Conservation (phyloP, 306 rosid species). For the Ziziphus jujuba region DNA sequence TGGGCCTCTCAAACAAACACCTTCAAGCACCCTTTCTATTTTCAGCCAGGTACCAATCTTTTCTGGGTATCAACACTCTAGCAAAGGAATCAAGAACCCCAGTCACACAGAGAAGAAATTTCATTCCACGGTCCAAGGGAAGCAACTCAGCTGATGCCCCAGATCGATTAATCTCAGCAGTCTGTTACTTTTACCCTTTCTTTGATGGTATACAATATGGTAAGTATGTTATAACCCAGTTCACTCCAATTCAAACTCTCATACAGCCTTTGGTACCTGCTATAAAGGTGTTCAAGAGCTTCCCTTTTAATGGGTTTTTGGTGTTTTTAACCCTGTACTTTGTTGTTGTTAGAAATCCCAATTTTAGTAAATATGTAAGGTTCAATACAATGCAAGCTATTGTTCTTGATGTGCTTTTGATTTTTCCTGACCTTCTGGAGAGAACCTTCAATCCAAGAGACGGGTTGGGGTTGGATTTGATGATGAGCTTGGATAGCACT, state of each 20-base stretch:
- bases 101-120: slow-evolving; percentile 27
- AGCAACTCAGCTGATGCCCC: slow-evolving; percentile 58
- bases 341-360: slow-evolving; percentile 86
- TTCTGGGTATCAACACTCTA: slow-evolving; percentile 26
- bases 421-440: slow-evolving; percentile 86
- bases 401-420: slow-evolving; percentile 87
- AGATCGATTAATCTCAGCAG: slow-evolving; percentile 82
- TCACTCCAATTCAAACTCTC: slow-evolving; percentile 64
- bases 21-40: slow-evolving; percentile 39
- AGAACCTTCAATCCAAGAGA: slow-evolving; percentile 75
- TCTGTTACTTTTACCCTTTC: slow-evolving; percentile 90
- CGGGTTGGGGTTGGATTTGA: slow-evolving; percentile 82
- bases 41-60: slow-evolving; percentile 23
- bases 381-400: slow-evolving; percentile 97
- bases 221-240: slow-evolving; percentile 72
- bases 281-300: slow-evolving; percentile 79
- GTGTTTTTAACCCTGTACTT: slow-evolving; percentile 85
- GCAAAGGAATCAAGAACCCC: slow-evolving; percentile 37
- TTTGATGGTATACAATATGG: slow-evolving; percentile 92
- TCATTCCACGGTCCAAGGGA: slow-evolving; percentile 63
- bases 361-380: slow-evolving; percentile 85
- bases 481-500: slow-evolving; percentile 95
- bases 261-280: slow-evolving; percentile 82
- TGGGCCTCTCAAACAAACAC: slow-evolving; percentile 38
- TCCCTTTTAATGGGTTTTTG: slow-evolving; percentile 81